A percentile compares a stretch with the other conserved stretches of the same genome.
Evolutionary conservation across 345 rosid species (phyloP).

Genomic region (Pugionium cornutum): DNA sequence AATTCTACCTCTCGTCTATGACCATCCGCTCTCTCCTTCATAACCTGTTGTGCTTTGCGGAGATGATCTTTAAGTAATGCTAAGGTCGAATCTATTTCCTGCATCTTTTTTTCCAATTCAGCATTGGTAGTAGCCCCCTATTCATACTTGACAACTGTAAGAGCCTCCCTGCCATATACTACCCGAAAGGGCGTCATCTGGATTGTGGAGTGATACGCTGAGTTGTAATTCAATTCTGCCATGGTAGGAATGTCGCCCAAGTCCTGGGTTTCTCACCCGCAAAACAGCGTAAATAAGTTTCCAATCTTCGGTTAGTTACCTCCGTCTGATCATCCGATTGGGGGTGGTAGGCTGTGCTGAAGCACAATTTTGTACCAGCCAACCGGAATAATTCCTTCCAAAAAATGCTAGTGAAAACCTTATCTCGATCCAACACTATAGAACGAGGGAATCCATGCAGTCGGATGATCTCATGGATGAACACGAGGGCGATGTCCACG

Average conservation of each 20-base stretch:
- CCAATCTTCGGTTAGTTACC: too few species aligned
- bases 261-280: too few species aligned
- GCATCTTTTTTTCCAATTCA: background rate
- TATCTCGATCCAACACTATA: too few species aligned
- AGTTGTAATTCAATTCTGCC: background rate
- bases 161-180: background rate
- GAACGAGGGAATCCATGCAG: background rate
- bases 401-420: too few species aligned
- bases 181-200: background rate
- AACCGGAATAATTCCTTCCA: too few species aligned
- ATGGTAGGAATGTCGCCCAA: too few species aligned
- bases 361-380: too few species aligned
- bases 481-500: too few species aligned
- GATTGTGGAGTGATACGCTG: background rate
- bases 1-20: background rate
- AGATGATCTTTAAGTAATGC: background rate
- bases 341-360: too few species aligned
- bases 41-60: background rate
- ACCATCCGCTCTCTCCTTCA: background rate
- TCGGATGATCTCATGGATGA: background rate
- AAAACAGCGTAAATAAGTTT: too few species aligned
- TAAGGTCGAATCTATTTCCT: background rate
- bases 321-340: too few species aligned
- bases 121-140: background rate
- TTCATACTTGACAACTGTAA: background rate